Percentiles rank a stretch among this genome's conserved stretches.
Evolutionary conservation across 2,329 filamentous ascomycete genomes (phyloP).

Genomic region (Kalaharituber pfeilii): DNA sequence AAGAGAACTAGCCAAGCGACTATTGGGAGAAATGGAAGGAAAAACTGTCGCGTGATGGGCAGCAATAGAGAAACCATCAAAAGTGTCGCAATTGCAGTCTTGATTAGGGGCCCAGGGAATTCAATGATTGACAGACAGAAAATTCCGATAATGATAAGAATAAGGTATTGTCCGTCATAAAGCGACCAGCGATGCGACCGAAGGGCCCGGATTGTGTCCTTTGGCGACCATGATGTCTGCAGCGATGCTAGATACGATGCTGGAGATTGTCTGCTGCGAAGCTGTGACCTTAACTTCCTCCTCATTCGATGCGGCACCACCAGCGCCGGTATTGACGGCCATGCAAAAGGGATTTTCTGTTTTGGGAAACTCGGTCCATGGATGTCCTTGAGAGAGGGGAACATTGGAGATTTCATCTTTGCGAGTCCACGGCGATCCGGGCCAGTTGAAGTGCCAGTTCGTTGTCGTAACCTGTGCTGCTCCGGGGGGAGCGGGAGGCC

Average conservation of each 20-base stretch:
- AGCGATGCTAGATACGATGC: conserved; percentile 57
- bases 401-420: neutral
- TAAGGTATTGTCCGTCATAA: conserved; percentile 70
- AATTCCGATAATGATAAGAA: conserved; percentile 55
- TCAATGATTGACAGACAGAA: conserved; percentile 75
- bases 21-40: conserved; percentile 70
- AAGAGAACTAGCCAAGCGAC: conserved; percentile 80
- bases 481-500: neutral
- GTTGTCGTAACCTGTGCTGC: neutral
- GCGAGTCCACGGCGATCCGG: neutral
- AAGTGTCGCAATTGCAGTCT: conserved; percentile 51
- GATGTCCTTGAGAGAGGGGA: neutral
- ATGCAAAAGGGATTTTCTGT: conserved; percentile 15
- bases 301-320: conserved; percentile 18
- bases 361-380: conserved; percentile 7
- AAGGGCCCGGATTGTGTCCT: conserved; percentile 58
- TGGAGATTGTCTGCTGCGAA: conserved; percentile 48
- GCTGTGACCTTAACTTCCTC: conserved; percentile 48
- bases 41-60: conserved; percentile 77
- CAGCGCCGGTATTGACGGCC: conserved; percentile 20
- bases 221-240: conserved; percentile 65
- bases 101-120: conserved; percentile 56
- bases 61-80: conserved; percentile 56
- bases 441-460: neutral
- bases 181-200: conserved; percentile 62